phyloP scores from a whole-genome alignment of 345 rosid genomes.

The Draba incana region DNA sequence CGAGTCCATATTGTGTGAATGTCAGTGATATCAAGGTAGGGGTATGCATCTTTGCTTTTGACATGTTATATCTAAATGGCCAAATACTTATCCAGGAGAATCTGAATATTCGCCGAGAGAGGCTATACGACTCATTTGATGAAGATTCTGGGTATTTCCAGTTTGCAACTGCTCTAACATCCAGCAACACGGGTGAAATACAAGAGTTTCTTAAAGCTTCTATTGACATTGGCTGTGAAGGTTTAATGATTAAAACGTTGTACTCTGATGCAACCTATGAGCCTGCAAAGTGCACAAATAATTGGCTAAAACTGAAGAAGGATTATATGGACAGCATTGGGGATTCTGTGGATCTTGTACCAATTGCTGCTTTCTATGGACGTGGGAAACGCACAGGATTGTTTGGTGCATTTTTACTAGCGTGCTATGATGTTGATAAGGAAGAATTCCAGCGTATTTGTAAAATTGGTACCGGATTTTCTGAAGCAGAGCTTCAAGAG shows the following conservation, averaged over 20 bases:
- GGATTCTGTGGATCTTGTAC: conserved; percentile 91
- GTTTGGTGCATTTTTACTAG: conserved; percentile 94
- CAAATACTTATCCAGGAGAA: conserved; percentile 72
- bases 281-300: conserved; percentile 87
- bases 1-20: conserved; percentile 83
- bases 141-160: conserved; percentile 81
- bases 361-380: conserved; percentile 95
- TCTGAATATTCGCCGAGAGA: conserved; percentile 75
- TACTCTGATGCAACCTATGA: conserved; percentile 94
- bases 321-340: conserved; percentile 96
- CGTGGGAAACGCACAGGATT: conserved; percentile 94
- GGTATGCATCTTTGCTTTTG: conserved; percentile 93
- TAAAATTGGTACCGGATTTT: conserved; percentile 92
- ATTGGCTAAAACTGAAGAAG: conserved; percentile 95
- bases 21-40: conserved; percentile 84
- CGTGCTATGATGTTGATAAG: conserved; percentile 72
- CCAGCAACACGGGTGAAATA: conserved; percentile 88
- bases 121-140: conserved; percentile 71
- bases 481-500: conserved; percentile 83
- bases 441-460: conserved; percentile 94
- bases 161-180: conserved; percentile 42
- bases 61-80: conserved; percentile 40
- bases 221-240: conserved; percentile 89
- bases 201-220: conserved; percentile 86
- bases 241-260: conserved; percentile 91